phyloP scores from a whole-genome alignment of 345 rosid species.

The Bruguiera parviflora region DNA sequence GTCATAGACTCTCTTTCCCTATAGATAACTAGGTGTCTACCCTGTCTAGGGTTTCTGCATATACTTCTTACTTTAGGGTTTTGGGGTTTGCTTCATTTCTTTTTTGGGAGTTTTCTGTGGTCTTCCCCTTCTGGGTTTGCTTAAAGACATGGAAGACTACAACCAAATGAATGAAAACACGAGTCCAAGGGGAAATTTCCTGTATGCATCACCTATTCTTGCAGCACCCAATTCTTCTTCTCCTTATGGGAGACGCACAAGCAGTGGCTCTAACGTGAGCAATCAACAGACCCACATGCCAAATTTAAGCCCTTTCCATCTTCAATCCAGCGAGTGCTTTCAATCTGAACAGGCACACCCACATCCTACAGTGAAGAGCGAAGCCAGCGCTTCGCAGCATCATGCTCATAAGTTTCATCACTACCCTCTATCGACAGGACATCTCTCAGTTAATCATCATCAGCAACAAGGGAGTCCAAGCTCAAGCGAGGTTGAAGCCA shows the following conservation, averaged over 20 bases:
- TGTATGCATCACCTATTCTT: slow-evolving; percentile 52
- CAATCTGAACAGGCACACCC: slow-evolving; percentile 39
- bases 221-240: slow-evolving; percentile 45
- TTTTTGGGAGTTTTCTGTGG: slow-evolving; percentile 13
- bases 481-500: slow-evolving; percentile 56
- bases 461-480: slow-evolving; percentile 47
- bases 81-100: slow-evolving; percentile 13
- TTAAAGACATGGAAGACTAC: slow-evolving; percentile 62
- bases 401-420: slow-evolving; percentile 49
- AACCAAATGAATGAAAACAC: slow-evolving; percentile 56
- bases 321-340: slow-evolving; percentile 47
- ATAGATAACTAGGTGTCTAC: slow-evolving; percentile 21
- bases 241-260: slow-evolving; percentile 41
- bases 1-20: background rate
- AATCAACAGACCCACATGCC: slow-evolving; percentile 39
- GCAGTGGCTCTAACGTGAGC: slow-evolving; percentile 30
- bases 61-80: slow-evolving; percentile 39
- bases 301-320: slow-evolving; percentile 34
- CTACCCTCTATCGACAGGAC: slow-evolving; percentile 55
- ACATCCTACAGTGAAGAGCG: slow-evolving; percentile 67
- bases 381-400: slow-evolving; percentile 49
- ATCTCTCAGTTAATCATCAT: slow-evolving; percentile 35
- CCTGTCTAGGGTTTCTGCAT: slow-evolving; percentile 33
- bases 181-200: slow-evolving; percentile 61
- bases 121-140: slow-evolving; percentile 27